Evolutionary conservation across 192 early-diverging fungal species (phyloP), one percentile per base, ranked within the genome.

Genomic region (Neocallimastix lanati): DNA sequence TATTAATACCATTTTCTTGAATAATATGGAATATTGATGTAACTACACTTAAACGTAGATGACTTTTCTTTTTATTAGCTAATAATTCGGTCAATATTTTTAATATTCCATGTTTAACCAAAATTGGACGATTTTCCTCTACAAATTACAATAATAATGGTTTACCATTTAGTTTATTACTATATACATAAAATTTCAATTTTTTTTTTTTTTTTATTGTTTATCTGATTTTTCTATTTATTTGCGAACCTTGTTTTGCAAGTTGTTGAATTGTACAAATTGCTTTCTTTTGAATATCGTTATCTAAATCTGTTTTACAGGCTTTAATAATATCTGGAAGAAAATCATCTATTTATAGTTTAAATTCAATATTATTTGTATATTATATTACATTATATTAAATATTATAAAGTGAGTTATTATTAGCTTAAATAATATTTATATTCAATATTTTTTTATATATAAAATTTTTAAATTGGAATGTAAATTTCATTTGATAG

Each of bases 1-100:
- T 33, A 40, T 28, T 25, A 82, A 28, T 82, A 91, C 91, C 88
- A 78, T 85, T 86, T 30, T 87, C 86, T 29, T 85, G 86, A 28
- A 93, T 88, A 29, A 93, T 78, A 37, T 91, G 87, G 77, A 90
- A 94, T n/a, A 94, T 84, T 29, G 91, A 84, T 16, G 93, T 88
- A 11, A 93, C 87, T 11, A 88, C 89, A 82, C 92, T 86, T 4
- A 91, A 83, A 29, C 88, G 88, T 30, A 85, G 84, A 78, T 92
- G 90, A 16, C 82, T 81, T 78, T 86, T 88, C 21, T 81, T 80
- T 1, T 84, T 79, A n/a, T 89, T 86, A 29, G 83, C 84, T 16
- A 94, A 79, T 11, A 90, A 83, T 36, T 89, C 78, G 0, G 87
- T 87, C 13, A 94, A 79, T 16, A 93, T 85, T 78, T 85, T 80